phyloP scores from a whole-genome alignment of 257 asterid species.

The Plectranthus barbatus region DNA sequence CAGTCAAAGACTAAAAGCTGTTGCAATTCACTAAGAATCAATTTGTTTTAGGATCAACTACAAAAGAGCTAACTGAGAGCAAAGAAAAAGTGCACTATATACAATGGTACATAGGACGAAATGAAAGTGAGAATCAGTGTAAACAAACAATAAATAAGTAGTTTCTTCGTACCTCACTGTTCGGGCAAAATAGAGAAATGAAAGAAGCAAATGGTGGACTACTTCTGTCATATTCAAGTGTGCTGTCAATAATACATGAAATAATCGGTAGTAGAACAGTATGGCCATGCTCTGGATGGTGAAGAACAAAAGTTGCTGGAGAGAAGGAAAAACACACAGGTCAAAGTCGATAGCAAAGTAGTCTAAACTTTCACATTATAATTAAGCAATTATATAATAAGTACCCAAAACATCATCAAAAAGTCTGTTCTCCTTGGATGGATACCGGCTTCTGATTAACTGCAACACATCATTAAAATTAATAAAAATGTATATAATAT shows the following conservation, averaged over 20 bases:
- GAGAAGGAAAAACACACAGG: slow-evolving; percentile 20
- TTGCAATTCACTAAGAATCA: neutral
- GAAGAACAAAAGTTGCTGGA: slow-evolving; percentile 94
- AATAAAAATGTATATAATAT: neutral
- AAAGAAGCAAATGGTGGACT: slow-evolving; percentile 89
- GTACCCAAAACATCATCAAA: slow-evolving; percentile 94
- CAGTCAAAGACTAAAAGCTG: slow-evolving; percentile 8
- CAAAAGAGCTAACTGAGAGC: neutral
- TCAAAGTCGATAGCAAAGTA: slow-evolving; percentile 13
- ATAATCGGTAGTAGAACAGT: slow-evolving; percentile 92
- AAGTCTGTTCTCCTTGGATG: slow-evolving; percentile 78
- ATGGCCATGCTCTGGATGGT: slow-evolving; percentile 99
- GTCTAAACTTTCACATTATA: slow-evolving; percentile 8
- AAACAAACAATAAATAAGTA: neutral
- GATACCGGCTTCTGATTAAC: slow-evolving; percentile 82
- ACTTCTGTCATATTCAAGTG: slow-evolving; percentile 65
- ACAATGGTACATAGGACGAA: neutral
- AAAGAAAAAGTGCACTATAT: neutral
- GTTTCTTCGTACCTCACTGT: slow-evolving; percentile 55
- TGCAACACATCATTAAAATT: slow-evolving; percentile 31
- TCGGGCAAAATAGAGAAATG: slow-evolving; percentile 78
- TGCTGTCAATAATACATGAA: slow-evolving; percentile 77
- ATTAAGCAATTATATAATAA: slow-evolving; percentile 7
- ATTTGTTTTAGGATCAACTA: neutral
- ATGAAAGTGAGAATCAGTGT: neutral